Evolutionary conservation across 768 basidiomycete species (phyloP).

Genomic region (Astraeus odoratus): DNA sequence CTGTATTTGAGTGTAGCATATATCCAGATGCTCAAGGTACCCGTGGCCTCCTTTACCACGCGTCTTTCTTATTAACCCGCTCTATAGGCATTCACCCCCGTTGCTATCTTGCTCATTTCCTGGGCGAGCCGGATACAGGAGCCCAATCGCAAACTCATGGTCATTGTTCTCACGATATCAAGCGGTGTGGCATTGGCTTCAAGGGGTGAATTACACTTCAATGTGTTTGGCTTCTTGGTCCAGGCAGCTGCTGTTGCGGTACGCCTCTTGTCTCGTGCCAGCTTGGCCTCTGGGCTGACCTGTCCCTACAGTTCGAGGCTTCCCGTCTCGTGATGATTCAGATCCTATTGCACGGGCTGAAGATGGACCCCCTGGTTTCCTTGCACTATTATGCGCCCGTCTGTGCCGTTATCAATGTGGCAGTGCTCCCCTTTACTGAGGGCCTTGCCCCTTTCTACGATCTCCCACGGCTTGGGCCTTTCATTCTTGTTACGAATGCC

Average conservation of each 20-base stretch:
- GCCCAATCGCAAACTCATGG: slow-evolving; percentile 68
- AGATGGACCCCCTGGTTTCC: slow-evolving; percentile 96
- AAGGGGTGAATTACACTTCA: slow-evolving; percentile 81
- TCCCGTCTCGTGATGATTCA: slow-evolving; percentile 95
- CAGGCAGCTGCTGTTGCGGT: slow-evolving; percentile 85
- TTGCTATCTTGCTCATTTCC: slow-evolving; percentile 89
- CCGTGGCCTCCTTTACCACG: background rate
- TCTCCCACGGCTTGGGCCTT: slow-evolving; percentile 55
- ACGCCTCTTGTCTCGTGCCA: too few relatives aligned
- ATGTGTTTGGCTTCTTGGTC: slow-evolving; percentile 78
- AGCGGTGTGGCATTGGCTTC: slow-evolving; percentile 85
- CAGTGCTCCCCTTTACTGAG: slow-evolving; percentile 87
- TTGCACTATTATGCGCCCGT: slow-evolving; percentile 96
- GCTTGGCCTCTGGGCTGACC: background rate
- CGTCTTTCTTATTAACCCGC: background rate
- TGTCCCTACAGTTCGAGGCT: slow-evolving; percentile 69
- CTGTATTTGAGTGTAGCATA: slow-evolving; percentile 88
- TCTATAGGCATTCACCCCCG: slow-evolving; percentile 78
- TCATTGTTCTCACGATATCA: slow-evolving; percentile 90
- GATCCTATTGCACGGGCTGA: slow-evolving; percentile 86
- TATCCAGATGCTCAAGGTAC: slow-evolving; percentile 93
- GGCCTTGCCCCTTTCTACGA: slow-evolving; percentile 82
- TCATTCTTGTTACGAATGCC: slow-evolving; percentile 78
- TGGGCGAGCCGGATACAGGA: slow-evolving; percentile 87
- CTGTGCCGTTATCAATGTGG: slow-evolving; percentile 83